Evolutionary conservation across 345 rosid species (phyloP).

Genomic region (Boechera retrofracta): DNA sequence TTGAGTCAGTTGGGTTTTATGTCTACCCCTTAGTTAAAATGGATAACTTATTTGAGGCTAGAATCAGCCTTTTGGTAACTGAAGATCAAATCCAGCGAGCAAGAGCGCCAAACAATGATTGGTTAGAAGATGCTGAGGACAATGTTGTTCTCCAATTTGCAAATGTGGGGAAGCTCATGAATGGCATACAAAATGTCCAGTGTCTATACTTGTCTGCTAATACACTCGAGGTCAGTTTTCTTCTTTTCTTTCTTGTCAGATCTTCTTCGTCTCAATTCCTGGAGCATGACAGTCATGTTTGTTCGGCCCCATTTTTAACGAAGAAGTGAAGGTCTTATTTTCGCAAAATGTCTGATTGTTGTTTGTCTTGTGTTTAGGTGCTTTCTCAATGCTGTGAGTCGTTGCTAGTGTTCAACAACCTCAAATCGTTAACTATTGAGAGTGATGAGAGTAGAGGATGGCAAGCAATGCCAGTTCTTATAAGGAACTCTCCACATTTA

Average conservation of each 20-base stretch:
- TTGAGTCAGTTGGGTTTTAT: neutral
- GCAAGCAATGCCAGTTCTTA: constrained; percentile 17
- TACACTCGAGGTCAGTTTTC: constrained; percentile 9
- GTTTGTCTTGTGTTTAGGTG: neutral
- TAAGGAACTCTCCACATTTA: neutral
- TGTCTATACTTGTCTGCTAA: neutral
- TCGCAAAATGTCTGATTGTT: too few relatives aligned
- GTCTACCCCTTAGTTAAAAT: neutral
- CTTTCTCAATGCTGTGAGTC: neutral
- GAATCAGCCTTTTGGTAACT: neutral
- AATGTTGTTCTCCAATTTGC: neutral
- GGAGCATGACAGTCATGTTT: neutral
- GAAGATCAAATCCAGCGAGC: neutral
- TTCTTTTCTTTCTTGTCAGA: neutral
- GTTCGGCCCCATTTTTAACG: neutral
- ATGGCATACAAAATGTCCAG: constrained; percentile 16
- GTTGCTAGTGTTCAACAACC: constrained; percentile 19
- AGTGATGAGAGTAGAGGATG: neutral
- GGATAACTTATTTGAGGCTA: neutral
- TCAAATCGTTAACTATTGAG: neutral
- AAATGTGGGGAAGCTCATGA: neutral
- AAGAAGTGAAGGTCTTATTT: too few relatives aligned
- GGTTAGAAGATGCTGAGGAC: neutral
- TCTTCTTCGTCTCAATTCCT: neutral
- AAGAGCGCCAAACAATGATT: neutral